Evolutionary conservation across 129 eudicot genomes (phyloP).

Genomic region (Heracleum sosnowskyi): DNA sequence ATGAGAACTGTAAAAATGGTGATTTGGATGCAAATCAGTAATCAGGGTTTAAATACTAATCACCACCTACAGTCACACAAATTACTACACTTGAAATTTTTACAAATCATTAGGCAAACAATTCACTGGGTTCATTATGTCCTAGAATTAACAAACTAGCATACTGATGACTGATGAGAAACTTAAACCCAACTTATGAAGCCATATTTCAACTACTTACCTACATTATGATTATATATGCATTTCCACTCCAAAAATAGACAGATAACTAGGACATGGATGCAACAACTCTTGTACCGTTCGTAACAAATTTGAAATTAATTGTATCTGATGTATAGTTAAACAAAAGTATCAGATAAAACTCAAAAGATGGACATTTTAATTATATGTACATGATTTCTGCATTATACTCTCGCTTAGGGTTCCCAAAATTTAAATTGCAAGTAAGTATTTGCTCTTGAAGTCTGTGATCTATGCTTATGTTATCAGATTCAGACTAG

Average conservation of each 20-base stretch:
- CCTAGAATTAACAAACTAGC: background rate
- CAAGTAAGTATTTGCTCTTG: no score
- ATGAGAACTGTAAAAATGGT: background rate
- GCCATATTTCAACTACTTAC: background rate
- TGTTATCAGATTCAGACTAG: no score
- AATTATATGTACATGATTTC: background rate
- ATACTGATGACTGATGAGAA: background rate
- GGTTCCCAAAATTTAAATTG: background rate
- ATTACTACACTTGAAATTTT: background rate
- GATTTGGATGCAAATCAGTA: no score
- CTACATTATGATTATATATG: background rate
- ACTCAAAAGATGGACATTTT: background rate
- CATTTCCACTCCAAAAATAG: background rate
- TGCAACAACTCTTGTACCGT: background rate
- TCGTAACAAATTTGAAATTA: background rate
- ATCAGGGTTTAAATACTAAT: background rate
- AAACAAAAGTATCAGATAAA: background rate
- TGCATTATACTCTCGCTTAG: background rate
- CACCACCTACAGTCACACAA: background rate
- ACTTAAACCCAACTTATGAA: background rate
- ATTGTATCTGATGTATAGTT: background rate
- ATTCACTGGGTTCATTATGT: background rate
- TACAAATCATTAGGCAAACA: background rate
- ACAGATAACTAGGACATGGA: background rate
- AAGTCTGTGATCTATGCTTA: no score